Evolutionary conservation across 2,329 filamentous ascomycete genomes (phyloP), one percentile per base, ranked within the genome.

Genomic region (Apiospora malaysiana): DNA sequence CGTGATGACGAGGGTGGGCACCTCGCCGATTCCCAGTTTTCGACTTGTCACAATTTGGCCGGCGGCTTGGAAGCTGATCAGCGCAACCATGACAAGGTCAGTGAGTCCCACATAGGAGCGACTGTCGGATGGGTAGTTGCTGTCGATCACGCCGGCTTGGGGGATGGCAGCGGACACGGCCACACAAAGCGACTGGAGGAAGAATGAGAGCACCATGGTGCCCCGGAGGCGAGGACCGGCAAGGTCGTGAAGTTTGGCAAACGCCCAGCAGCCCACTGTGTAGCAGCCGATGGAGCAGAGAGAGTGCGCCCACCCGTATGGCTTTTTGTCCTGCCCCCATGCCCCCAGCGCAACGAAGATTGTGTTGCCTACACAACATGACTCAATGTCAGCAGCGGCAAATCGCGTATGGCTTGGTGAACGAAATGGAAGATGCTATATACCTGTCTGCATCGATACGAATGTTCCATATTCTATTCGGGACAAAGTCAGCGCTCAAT

Each of bases 1-100:
- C 2, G 87, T 89, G 71, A 89, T 77, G 21, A 89, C 87, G 68
- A 86, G 87, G 0, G 87, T 87, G 1, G 87, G 87, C 70, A 89
- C 82, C 76, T 89, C 87, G 73, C 85, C 84, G 73, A 85, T 85
- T 4, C 86, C 86, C 32, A 89, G 78, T 4, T 85, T 78, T 45
- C 87, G 81, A 27, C 83, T 85, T 45, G 83, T 84, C 32, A 87
- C 86, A 73, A 89, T 88, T 78, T 89, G 86, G 56, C 87, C 86
- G 10, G 85, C 87, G 42, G 83, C 84, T 74, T 88, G 86, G 73
- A 89, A 87, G 0, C 87, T 87, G 8, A 91, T 80, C 71, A 87
- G 81, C 4, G 79, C 84, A 5, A 88, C 74, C n/a, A 76, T 76
- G 21, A 69, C 74, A 12, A 79, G 74, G 65, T 77, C 77, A 0